Percentiles rank a stretch among this genome's conserved stretches.
Evolutionary conservation across 2,329 filamentous ascomycete species (phyloP).

Genomic region (Trichoderma atrobrunneum): DNA sequence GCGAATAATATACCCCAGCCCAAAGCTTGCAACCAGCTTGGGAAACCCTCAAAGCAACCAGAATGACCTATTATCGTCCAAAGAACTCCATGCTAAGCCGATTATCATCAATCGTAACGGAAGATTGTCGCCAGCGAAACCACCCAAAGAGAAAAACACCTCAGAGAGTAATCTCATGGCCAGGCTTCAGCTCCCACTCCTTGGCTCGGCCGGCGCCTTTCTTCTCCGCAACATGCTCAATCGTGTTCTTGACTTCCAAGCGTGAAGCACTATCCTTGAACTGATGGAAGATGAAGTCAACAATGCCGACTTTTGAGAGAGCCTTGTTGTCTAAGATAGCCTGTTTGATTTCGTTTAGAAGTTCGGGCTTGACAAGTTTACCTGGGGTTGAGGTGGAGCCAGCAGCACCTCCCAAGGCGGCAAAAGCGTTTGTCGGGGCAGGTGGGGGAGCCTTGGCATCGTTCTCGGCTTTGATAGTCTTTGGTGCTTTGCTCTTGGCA

Average conservation of each 20-base stretch:
- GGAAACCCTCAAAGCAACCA: not conserved
- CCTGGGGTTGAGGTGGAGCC: constrained; percentile 21
- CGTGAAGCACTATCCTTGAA: constrained; percentile 39
- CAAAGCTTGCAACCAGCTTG: not conserved
- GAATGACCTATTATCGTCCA: constrained; percentile 3
- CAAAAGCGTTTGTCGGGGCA: constrained; percentile 37
- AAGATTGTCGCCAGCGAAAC: not conserved
- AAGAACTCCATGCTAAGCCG: constrained; percentile 19
- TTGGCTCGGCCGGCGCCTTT: constrained; percentile 37
- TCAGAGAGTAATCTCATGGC: constrained; percentile 36
- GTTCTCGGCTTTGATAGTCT: constrained; percentile 19
- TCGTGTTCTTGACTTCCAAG: constrained; percentile 41
- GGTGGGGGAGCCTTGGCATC: constrained; percentile 35
- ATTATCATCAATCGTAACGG: constrained; percentile 18
- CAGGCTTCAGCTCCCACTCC: constrained; percentile 41
- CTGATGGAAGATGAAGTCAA: constrained; percentile 40
- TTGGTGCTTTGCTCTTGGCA: constrained; percentile 8
- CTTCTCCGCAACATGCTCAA: constrained; percentile 42
- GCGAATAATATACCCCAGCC: not conserved
- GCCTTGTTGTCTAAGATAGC: constrained; percentile 41
- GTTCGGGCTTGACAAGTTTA: constrained; percentile 39
- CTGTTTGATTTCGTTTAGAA: constrained; percentile 42
- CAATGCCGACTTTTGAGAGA: constrained; percentile 41
- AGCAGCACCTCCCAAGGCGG: constrained; percentile 30
- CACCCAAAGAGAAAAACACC: not conserved